Evolutionary conservation across 1,139 yeast species (phyloP).

Genomic region (Kodamaea ohmeri): DNA sequence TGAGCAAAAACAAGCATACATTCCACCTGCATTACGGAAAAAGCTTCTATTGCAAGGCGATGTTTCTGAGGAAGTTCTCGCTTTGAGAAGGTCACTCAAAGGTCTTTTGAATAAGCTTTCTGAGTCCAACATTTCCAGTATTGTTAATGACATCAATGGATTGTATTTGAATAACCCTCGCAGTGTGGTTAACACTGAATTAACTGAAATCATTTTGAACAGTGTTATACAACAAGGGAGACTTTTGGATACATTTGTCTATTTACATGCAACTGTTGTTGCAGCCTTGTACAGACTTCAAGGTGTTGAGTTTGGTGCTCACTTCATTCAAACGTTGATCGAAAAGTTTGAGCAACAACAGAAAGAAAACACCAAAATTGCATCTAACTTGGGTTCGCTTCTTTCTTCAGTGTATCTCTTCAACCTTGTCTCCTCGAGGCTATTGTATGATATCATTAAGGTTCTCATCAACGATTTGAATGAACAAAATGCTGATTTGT

Average conservation of each 20-base stretch:
- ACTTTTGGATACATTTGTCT: conserved; percentile 73
- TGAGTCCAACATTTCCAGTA: conserved; percentile 73
- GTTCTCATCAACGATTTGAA: conserved; percentile 54
- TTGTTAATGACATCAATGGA: conserved; percentile 64
- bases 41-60: conserved; percentile 41
- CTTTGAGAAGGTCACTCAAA: conserved; percentile 61
- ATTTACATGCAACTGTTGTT: conserved; percentile 75
- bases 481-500: conserved; percentile 73
- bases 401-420: conserved; percentile 76
- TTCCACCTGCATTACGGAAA: conserved; percentile 82
- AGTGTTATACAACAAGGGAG: conserved; percentile 64
- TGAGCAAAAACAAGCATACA: conserved; percentile 42
- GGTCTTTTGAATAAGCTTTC: conserved; percentile 84
- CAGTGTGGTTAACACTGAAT: conserved; percentile 67
- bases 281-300: conserved; percentile 73
- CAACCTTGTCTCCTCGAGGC: conserved; percentile 67
- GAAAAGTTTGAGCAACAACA: conserved; percentile 54
- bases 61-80: conserved; percentile 47
- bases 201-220: conserved; percentile 62
- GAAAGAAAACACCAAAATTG: conserved; percentile 44
- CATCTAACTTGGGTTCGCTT: conserved; percentile 68
- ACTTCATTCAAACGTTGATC: conserved; percentile 72
- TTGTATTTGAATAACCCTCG: conserved; percentile 69
- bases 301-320: conserved; percentile 92
- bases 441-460: conserved; percentile 74